Evolutionary conservation across 495 filamentous ascomycete species (phyloP), one percentile per base, ranked within the genome.

Genomic region (Lasiosphaeriaceae sp.): DNA sequence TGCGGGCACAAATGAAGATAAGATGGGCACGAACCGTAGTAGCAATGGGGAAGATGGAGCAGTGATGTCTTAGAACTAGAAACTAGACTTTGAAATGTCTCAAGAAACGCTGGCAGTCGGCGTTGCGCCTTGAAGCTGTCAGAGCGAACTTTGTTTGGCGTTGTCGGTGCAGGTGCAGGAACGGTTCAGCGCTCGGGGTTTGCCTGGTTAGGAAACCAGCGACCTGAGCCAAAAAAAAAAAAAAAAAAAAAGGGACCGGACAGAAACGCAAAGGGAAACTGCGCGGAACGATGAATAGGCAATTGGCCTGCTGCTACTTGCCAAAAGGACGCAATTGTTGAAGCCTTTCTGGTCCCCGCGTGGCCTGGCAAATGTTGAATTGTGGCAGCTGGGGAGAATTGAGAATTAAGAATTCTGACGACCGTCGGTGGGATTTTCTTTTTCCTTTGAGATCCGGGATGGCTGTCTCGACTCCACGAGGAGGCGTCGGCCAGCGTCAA

Each of bases 101-200:
- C 47, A 22, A 37, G 50, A 21, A 23, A 31, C 26, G 9, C 26
- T 31, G 26, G 26, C 26, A 50, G 24, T 26, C 44, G 39, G 55
- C 51, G 59, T 45, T 54, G 56, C 56, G 44, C 56, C 35, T 56
- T 41, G 43, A 52, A 50, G 56, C 56, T 59, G 60, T 56, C 56
- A 59, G 47, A 39, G 46, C 24, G 44, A 59, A 52, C 56, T 56
- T 39, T 58, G 53, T 52, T 43, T 44, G 11, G 23, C 26, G 26
- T 26, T 3, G 31, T 20, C 24, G n/a, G 14, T 45, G 37, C 17
- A 20, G 19, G 50, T 22, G 45, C 24, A 26, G 54, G n/a, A 17
- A 47, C 21, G 47, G 43, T 21, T 21, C 24, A 47, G 53, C 21
- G 22, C 17, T 50, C 59, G 54, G 54, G 46, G 50, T 45, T 54